Percentiles rank a stretch among this genome's conserved stretches.
Evolutionary conservation across 139 green algal genomes (phyloP).

Genomic region (Zygnema circumcarinatum): DNA sequence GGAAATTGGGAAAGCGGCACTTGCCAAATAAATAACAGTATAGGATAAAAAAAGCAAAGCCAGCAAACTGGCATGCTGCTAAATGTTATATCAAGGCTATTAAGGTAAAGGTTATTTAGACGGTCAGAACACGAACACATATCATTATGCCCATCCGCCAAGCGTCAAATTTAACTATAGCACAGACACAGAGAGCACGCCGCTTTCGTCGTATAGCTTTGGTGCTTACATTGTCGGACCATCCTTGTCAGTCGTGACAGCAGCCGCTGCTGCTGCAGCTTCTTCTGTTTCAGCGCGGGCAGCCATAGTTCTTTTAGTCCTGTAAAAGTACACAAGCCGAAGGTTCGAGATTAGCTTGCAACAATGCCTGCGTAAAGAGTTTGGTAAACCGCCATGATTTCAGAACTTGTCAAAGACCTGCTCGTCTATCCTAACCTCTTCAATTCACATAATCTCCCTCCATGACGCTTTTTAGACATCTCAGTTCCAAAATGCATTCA

Average conservation of each 20-base stretch:
- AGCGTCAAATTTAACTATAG: neutral
- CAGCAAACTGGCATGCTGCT: neutral
- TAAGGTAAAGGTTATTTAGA: neutral
- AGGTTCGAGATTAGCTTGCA: too few species aligned
- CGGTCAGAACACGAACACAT: neutral
- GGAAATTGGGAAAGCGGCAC: neutral
- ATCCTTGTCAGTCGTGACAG: neutral
- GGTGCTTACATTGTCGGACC: neutral
- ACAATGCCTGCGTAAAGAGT: too few species aligned
- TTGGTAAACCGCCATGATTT: too few species aligned
- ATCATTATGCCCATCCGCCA: neutral
- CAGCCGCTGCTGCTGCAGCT: neutral
- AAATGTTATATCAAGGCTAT: neutral
- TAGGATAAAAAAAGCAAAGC: neutral
- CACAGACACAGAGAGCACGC: neutral
- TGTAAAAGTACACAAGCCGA: too few species aligned
- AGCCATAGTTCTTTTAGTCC: neutral
- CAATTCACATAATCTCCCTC: too few species aligned
- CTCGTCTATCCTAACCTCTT: too few species aligned
- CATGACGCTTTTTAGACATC: too few species aligned
- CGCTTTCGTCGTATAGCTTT: neutral
- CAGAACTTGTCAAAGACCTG: too few species aligned
- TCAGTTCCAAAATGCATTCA: too few species aligned
- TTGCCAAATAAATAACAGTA: neutral
- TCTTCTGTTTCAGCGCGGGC: neutral